phyloP scores from a whole-genome alignment of 192 early-diverging fungal species.

The Coemansia sp. region DNA sequence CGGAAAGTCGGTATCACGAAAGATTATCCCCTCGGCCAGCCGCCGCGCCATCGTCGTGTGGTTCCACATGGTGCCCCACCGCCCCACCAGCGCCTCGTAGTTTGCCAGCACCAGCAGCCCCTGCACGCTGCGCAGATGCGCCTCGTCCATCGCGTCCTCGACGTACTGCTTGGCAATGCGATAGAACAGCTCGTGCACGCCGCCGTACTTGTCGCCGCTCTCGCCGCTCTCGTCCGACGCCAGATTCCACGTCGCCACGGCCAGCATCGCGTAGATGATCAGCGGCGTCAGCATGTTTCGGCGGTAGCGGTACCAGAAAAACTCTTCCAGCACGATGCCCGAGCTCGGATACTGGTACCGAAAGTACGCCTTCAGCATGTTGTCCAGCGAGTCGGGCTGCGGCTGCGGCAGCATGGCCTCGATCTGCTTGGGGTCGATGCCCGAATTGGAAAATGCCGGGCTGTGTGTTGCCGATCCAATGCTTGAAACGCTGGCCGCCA shows the following conservation, averaged over 20 bases:
- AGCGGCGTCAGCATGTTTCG: conserved; percentile 50
- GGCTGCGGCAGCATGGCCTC: conserved; percentile 33
- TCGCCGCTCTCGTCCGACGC: conserved; percentile 25
- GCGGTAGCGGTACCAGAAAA: conserved; percentile 48
- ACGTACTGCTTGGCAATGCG: conserved; percentile 41
- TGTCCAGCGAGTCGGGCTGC: conserved; percentile 38
- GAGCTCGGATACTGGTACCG: conserved; percentile 50
- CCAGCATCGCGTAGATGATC: conserved; percentile 49
- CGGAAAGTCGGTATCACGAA: conserved; percentile 46
- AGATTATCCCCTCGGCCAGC: conserved; percentile 44
- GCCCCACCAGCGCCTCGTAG: conserved; percentile 49
- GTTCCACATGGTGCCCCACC: conserved; percentile 53
- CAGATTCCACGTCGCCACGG: conserved; percentile 45
- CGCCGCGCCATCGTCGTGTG: conserved; percentile 50
- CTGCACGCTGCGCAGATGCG: conserved; percentile 47
- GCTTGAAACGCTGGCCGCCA: conserved; percentile 28
- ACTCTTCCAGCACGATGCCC: conserved; percentile 44
- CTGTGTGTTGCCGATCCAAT: conserved; percentile 29
- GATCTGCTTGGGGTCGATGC: conserved; percentile 32
- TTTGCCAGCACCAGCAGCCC: conserved; percentile 46
- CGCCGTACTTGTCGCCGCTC: conserved; percentile 21
- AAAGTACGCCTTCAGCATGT: conserved; percentile 50
- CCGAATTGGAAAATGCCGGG: conserved; percentile 17
- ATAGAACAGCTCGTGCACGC: conserved; percentile 41
- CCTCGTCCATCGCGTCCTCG: conserved; percentile 51